A percentile compares a stretch with the other conserved stretches of the same genome.
phyloP scores from a whole-genome alignment of 192 early-diverging fungal genomes.

The Rhizophagus clarus region DNA sequence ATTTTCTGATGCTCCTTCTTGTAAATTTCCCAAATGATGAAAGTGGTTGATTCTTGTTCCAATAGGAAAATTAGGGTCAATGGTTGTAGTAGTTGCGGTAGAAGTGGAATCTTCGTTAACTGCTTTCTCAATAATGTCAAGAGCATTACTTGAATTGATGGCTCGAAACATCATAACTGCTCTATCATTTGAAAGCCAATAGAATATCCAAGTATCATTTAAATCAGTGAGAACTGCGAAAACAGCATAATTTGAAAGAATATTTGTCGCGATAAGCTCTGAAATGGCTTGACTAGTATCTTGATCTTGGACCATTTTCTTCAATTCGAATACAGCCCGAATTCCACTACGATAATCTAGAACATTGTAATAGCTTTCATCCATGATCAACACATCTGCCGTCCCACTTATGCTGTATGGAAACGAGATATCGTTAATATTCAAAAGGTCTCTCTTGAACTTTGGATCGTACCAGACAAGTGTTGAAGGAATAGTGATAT shows the following conservation, averaged over 20 bases:
- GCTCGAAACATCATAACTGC: neutral
- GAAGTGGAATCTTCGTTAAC: slow-evolving; percentile 3
- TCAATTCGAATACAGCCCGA: slow-evolving; percentile 17
- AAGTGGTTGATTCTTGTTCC: slow-evolving; percentile 20
- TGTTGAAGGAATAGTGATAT: slow-evolving; percentile 18
- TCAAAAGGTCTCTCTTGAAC: slow-evolving; percentile 25
- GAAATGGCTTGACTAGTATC: slow-evolving; percentile 20
- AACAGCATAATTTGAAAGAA: slow-evolving; percentile 23
- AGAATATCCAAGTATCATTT: slow-evolving; percentile 21
- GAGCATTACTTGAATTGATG: neutral
- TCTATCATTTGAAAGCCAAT: slow-evolving; percentile 22
- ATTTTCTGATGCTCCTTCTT: slow-evolving; percentile 1
- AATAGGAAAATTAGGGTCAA: slow-evolving; percentile 25
- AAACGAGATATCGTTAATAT: slow-evolving; percentile 4
- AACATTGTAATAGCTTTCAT: neutral
- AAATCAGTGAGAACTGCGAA: slow-evolving; percentile 27
- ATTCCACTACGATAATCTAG: slow-evolving; percentile 15
- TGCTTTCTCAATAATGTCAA: slow-evolving; percentile 13
- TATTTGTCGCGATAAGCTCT: slow-evolving; percentile 22
- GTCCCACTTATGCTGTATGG: slow-evolving; percentile 24
- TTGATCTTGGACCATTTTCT: slow-evolving; percentile 5
- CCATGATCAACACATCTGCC: neutral
- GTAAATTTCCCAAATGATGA: slow-evolving; percentile 13
- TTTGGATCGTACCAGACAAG: slow-evolving; percentile 19
- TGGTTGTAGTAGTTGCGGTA: slow-evolving; percentile 14